A percentile compares a stretch with the other conserved stretches of the same genome.
These are phyloP conservation scores for Hypoxylon sp. DNA, from an alignment of 2,329 filamentous ascomycete species.

Conservation along the genomic window DNA sequence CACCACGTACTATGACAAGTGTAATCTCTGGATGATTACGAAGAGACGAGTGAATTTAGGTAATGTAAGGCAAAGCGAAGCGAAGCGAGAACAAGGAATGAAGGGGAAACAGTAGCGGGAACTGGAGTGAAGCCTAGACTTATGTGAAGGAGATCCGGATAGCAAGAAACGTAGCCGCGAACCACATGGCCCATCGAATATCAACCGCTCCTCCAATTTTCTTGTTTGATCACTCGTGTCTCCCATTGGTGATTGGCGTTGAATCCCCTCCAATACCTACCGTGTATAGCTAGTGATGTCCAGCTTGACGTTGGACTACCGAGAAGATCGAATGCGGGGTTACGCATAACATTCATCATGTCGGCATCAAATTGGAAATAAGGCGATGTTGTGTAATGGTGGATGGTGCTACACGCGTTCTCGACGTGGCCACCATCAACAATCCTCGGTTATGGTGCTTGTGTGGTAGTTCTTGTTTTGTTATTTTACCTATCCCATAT, in stretches of 20 bases:
- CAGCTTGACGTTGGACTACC: conserved; percentile 29
- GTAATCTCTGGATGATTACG: neutral
- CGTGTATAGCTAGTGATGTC: conserved; percentile 18
- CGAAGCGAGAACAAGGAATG: neutral
- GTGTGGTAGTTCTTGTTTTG: too few species aligned
- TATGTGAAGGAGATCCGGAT: neutral
- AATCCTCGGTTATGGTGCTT: conserved; percentile 8
- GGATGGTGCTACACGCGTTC: conserved; percentile 8
- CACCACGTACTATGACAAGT: too few species aligned
- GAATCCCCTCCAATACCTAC: conserved; percentile 15
- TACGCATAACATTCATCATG: conserved; percentile 33
- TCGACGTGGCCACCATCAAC: conserved; percentile 11
- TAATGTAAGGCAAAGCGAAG: neutral
- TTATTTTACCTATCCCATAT: too few species aligned
- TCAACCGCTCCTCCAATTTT: neutral
- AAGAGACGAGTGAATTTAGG: too few species aligned
- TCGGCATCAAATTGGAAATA: conserved; percentile 20
- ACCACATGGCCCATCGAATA: conserved; percentile 3
- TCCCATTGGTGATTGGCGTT: conserved; percentile 19
- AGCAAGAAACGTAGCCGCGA: conserved; percentile 1
- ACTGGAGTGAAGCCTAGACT: neutral
- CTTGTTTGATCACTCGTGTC: conserved; percentile 8
- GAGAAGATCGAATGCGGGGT: conserved; percentile 35
- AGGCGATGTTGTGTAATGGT: conserved; percentile 14
- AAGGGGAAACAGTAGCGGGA: neutral